Evolutionary conservation across 2,329 filamentous ascomycete species (phyloP).

Genomic region (Aureobasidium mangrovei): DNA sequence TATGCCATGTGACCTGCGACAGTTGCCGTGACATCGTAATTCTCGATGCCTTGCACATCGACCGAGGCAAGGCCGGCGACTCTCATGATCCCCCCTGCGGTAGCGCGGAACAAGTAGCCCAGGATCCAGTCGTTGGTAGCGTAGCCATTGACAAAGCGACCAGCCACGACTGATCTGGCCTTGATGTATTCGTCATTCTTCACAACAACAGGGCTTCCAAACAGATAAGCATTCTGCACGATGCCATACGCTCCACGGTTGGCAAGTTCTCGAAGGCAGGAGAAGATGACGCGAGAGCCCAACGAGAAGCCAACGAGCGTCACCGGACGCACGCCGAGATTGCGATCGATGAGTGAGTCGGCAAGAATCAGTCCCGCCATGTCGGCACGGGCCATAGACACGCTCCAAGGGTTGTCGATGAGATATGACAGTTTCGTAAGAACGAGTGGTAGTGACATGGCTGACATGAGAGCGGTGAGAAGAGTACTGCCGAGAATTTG

Average conservation of each 20-base stretch:
- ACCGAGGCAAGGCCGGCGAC: slow-evolving; percentile 77
- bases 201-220: slow-evolving; percentile 83
- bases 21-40: slow-evolving; percentile 71
- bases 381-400: slow-evolving; percentile 86
- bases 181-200: slow-evolving; percentile 83
- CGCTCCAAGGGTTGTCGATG: slow-evolving; percentile 97
- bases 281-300: slow-evolving; percentile 84
- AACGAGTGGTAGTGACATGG: slow-evolving; percentile 82
- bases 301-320: slow-evolving; percentile 93
- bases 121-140: slow-evolving; percentile 96
- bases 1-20: slow-evolving; percentile 97
- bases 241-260: slow-evolving; percentile 76
- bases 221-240: slow-evolving; percentile 90
- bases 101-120: slow-evolving; percentile 86
- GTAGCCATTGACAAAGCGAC: slow-evolving; percentile 92
- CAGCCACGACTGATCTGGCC: slow-evolving; percentile 73
- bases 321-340: slow-evolving; percentile 80
- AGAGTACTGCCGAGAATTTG: slow-evolving; percentile 90
- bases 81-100: slow-evolving; percentile 80
- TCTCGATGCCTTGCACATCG: slow-evolving; percentile 75
- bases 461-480: slow-evolving; percentile 81
- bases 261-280: slow-evolving; percentile 78
- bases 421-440: slow-evolving; percentile 90
- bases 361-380: slow-evolving; percentile 85
- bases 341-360: slow-evolving; percentile 85